Evolutionary conservation across 2,329 filamentous ascomycete species (phyloP).

Genomic region (Aspergillus alliaceus): DNA sequence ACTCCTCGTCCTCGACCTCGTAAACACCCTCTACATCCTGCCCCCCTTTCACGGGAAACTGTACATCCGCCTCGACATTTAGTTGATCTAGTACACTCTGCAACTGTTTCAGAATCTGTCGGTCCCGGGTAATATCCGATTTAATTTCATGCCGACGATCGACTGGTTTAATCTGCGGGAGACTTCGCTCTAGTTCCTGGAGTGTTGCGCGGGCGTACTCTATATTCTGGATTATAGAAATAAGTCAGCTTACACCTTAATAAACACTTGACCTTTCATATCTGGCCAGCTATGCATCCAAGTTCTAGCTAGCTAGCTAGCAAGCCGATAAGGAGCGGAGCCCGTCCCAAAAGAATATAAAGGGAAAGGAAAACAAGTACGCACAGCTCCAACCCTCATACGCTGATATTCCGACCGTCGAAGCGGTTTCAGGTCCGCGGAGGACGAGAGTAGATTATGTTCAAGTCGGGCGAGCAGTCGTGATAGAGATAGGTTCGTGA

Average conservation of each 20-base stretch:
- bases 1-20: conserved; percentile 21
- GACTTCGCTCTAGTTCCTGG: conserved; percentile 40
- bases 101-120: conserved; percentile 34
- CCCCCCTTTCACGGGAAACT: not conserved
- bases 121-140: conserved; percentile 41
- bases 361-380: conserved; percentile 8
- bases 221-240: conserved; percentile 38
- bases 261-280: too few species aligned
- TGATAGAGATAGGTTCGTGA: conserved; percentile 40
- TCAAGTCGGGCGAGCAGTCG: conserved; percentile 46
- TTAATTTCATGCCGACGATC: conserved; percentile 41
- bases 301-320: not conserved
- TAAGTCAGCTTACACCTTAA: too few species aligned
- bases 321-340: not conserved
- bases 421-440: conserved; percentile 37
- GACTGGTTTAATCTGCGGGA: conserved; percentile 40
- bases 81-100: conserved; percentile 35
- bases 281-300: too few species aligned
- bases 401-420: conserved; percentile 44
- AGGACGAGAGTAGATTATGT: conserved; percentile 43
- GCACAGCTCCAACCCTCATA: conserved; percentile 42
- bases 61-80: conserved; percentile 23
- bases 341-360: not conserved
- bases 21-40: conserved; percentile 10
- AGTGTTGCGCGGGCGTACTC: conserved; percentile 47